These are phyloP conservation scores for Inosperma sp. DNA, from an alignment of 768 basidiomycete species.

Conservation along the genomic window DNA sequence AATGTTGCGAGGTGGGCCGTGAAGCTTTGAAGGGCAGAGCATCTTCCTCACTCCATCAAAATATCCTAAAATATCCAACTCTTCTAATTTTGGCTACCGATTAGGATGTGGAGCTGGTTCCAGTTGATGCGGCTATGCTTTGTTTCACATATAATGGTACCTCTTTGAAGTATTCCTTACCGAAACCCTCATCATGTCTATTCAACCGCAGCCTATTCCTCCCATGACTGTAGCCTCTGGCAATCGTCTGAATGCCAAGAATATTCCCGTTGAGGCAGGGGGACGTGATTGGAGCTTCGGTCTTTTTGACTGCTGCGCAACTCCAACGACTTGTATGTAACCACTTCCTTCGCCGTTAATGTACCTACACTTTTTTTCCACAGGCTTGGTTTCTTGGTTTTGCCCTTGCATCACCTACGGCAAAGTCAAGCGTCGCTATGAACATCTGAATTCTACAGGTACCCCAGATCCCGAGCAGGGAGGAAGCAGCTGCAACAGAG, in stretches of 20 bases:
- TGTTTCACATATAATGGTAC: background rate
- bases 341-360: background rate
- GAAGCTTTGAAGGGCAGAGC: too few species aligned
- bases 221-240: constrained; percentile 26
- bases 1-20: too few species aligned
- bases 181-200: background rate
- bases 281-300: constrained; percentile 39
- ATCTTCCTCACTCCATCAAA: too few species aligned
- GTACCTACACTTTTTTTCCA: too few species aligned
- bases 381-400: constrained; percentile 36
- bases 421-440: constrained; percentile 36
- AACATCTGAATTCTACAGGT: constrained; percentile 35
- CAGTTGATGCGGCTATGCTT: background rate
- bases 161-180: background rate
- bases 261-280: constrained; percentile 26
- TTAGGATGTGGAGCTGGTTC: too few species aligned
- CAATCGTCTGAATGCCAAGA: constrained; percentile 35
- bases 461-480: constrained; percentile 36
- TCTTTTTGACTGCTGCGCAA: constrained; percentile 30
- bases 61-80: too few species aligned
- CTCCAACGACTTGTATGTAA: constrained; percentile 3
- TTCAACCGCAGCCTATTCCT: constrained; percentile 18
- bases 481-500: constrained; percentile 24
- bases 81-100: too few species aligned
- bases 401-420: constrained; percentile 43